Percentiles rank a stretch among this genome's conserved stretches.
Evolutionary conservation across 352 stramenopile genomes (phyloP).

Genomic region (Globisporangium uncinulatum): DNA sequence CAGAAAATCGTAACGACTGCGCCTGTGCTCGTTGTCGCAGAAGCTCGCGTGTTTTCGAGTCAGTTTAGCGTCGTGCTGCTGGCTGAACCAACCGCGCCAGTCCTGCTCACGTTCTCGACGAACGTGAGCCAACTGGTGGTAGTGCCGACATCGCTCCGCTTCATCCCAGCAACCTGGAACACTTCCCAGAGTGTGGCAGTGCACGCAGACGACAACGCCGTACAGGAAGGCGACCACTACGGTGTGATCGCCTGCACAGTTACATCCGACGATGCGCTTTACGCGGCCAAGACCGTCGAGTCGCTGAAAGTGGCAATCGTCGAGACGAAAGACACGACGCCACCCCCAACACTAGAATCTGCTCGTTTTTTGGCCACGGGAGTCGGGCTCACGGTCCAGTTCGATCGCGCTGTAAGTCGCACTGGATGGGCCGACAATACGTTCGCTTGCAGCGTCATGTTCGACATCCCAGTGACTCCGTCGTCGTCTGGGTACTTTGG

Average conservation of each 20-base stretch:
- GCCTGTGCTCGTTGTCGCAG: conserved; percentile 39
- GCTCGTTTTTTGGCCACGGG: conserved; percentile 50
- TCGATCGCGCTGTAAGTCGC: conserved; percentile 44
- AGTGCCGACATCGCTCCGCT: conserved; percentile 23
- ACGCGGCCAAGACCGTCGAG: conserved; percentile 19
- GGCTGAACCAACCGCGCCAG: conserved; percentile 34
- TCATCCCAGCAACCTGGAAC: conserved; percentile 49
- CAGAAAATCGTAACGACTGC: conserved; percentile 27
- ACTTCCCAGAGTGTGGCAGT: conserved; percentile 31
- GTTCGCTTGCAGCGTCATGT: conserved; percentile 47
- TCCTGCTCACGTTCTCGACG: conserved; percentile 24
- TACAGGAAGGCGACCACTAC: conserved; percentile 35
- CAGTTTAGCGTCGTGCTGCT: conserved; percentile 43
- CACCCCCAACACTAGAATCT: conserved; percentile 43
- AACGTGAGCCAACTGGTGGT: conserved; percentile 37
- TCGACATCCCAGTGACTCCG: conserved; percentile 30
- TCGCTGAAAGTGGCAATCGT: conserved; percentile 43
- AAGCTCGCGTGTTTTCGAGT: conserved; percentile 36
- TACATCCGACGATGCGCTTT: conserved; percentile 24
- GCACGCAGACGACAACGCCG: conserved; percentile 38
- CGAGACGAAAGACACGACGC: conserved; percentile 53
- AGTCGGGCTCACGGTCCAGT: conserved; percentile 32
- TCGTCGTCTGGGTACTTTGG: conserved; percentile 37
- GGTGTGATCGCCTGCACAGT: conserved; percentile 25
- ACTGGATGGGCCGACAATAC: conserved; percentile 19